phyloP scores from a whole-genome alignment of 208 protist genomes.

The Wallacemonas sp. region DNA sequence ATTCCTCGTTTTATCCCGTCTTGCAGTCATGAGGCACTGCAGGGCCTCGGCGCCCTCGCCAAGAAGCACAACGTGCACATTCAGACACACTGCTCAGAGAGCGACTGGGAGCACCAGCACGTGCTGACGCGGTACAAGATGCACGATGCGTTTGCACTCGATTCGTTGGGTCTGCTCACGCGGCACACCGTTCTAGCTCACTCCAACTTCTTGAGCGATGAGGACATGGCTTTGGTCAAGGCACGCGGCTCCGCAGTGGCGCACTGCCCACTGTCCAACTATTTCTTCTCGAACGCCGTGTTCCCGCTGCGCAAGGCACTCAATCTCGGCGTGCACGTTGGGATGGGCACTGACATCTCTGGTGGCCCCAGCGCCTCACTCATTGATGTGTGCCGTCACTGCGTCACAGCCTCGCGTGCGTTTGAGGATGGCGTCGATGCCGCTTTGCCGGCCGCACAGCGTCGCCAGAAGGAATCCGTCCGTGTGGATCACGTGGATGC shows the following conservation, averaged over 20 bases:
- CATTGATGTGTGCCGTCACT: constrained; percentile 78
- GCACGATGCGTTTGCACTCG: constrained; percentile 82
- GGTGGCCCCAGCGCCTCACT: constrained; percentile 88
- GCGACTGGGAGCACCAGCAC: constrained; percentile 91
- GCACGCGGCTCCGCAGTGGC: constrained; percentile 63
- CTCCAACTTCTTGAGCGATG: constrained; percentile 61
- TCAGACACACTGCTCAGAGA: constrained; percentile 79
- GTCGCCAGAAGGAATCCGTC: constrained; percentile 15
- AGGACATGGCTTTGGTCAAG: constrained; percentile 79
- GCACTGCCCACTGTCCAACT: constrained; percentile 94
- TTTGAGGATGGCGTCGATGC: constrained; percentile 61
- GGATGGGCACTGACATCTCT: constrained; percentile 94
- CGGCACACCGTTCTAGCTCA: constrained; percentile 89
- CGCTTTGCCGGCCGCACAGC: constrained; percentile 12
- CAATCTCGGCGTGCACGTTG: constrained; percentile 76
- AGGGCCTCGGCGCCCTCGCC: constrained; percentile 70
- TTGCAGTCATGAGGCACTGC: constrained; percentile 81
- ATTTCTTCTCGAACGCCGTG: constrained; percentile 79
- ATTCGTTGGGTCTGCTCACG: constrained; percentile 82
- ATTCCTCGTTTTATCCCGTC: constrained; percentile 94
- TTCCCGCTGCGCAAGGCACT: constrained; percentile 67
- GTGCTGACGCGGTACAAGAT: constrained; percentile 82
- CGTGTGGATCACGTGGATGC: constrained; percentile 58
- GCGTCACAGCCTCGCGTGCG: constrained; percentile 58
- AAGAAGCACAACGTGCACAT: constrained; percentile 73